Percentiles rank a stretch among this genome's conserved stretches.
phyloP scores from a whole-genome alignment of 1,284 basidiomycete genomes.

The Cutaneotrichosporon sp. region DNA sequence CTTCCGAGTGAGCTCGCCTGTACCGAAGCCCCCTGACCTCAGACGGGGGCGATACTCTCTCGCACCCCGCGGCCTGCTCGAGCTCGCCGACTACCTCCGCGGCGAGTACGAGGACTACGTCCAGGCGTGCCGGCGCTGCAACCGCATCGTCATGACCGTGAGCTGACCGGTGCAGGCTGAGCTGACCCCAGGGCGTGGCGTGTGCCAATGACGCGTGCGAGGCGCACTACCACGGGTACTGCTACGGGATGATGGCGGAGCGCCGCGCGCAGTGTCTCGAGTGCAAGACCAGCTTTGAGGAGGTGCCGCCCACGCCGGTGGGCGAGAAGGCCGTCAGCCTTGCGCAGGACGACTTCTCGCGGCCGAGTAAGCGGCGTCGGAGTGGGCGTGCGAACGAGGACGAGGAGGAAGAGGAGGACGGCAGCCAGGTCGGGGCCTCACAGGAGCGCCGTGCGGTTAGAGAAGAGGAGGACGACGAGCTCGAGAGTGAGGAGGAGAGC shows the following conservation, averaged over 20 bases:
- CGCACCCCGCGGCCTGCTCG: conserved; percentile 41
- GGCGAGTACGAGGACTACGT: conserved; percentile 40
- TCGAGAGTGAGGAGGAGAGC: not conserved
- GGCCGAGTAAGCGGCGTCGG: conserved; percentile 18
- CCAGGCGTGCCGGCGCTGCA: conserved; percentile 39
- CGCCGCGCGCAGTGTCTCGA: conserved; percentile 31
- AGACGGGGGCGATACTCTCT: conserved; percentile 48
- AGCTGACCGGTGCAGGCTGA: conserved; percentile 9
- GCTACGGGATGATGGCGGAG: conserved; percentile 23
- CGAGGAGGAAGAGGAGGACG: conserved; percentile 27
- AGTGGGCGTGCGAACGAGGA: conserved; percentile 21
- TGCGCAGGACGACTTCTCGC: conserved; percentile 34
- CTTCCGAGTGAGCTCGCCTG: conserved; percentile 45
- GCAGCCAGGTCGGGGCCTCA: not conserved
- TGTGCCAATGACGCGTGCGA: conserved; percentile 38
- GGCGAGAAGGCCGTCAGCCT: conserved; percentile 44
- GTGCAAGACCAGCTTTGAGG: conserved; percentile 30
- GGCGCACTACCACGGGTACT: conserved; percentile 43
- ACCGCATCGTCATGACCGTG: conserved; percentile 40
- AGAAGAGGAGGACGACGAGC: conserved; percentile 1
- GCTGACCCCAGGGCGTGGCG: conserved; percentile 34
- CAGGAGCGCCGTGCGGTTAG: not conserved
- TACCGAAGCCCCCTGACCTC: not conserved
- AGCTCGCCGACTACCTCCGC: conserved; percentile 46
- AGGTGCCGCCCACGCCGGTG: conserved; percentile 24